A percentile compares a stretch with the other conserved stretches of the same genome.
phyloP scores from a whole-genome alignment of 2,329 filamentous ascomycete species.

The Ophiosphaerella herpotricha region DNA sequence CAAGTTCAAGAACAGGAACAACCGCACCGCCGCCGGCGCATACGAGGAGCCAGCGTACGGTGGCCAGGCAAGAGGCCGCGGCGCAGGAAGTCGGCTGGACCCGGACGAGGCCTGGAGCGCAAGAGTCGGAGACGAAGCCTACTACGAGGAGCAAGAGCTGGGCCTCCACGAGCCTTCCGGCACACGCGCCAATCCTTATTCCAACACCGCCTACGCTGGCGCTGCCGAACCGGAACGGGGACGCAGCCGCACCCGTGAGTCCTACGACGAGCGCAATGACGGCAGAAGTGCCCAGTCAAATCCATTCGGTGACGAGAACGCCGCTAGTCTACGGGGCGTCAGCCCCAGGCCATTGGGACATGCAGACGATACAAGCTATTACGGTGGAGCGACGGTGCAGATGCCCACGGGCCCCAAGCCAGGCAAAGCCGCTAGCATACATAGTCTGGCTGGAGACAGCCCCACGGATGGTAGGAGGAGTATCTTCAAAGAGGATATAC shows the following conservation, averaged over 20 bases:
- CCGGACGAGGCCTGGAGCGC: constrained; percentile 87
- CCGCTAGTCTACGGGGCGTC: constrained; percentile 64
- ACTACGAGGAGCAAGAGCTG: constrained; percentile 79
- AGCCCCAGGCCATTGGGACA: constrained; percentile 71
- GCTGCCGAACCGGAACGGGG: constrained; percentile 46
- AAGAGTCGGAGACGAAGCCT: constrained; percentile 75
- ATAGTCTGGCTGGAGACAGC: constrained; percentile 51
- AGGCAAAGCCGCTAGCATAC: constrained; percentile 39
- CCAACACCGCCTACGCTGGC: constrained; percentile 21
- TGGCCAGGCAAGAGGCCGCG: constrained; percentile 40
- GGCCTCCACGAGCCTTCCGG: constrained; percentile 56
- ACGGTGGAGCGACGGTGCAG: constrained; percentile 45
- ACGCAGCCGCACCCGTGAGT: constrained; percentile 56
- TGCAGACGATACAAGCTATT: constrained; percentile 46
- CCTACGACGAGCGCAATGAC: constrained; percentile 40
- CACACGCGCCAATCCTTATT: constrained; percentile 43
- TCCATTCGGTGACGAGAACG: constrained; percentile 50
- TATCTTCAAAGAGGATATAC: constrained; percentile 73
- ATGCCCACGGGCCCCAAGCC: constrained; percentile 43
- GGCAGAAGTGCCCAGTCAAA: constrained; percentile 36
- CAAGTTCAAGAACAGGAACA: constrained; percentile 67
- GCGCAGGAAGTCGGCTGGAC: constrained; percentile 66
- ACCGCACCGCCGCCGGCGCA: constrained; percentile 69
- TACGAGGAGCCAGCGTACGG: constrained; percentile 68
- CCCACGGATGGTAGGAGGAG: constrained; percentile 69